A percentile compares a stretch with the other conserved stretches of the same genome.
Conservation (phyloP, 2,329 filamentous ascomycete genomes). For the Ophiostoma australiae region DNA sequence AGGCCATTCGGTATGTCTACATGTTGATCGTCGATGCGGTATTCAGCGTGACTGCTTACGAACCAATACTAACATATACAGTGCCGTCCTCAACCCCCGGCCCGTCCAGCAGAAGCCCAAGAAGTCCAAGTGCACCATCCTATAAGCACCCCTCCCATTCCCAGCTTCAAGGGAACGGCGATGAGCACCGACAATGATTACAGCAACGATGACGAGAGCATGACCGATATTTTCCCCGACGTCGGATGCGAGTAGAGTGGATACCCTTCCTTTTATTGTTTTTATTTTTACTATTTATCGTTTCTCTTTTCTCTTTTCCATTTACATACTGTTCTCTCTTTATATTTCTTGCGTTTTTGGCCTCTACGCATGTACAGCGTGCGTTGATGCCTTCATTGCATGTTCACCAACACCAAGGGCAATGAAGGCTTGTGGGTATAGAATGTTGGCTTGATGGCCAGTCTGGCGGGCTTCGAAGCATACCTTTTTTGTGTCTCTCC, state of each 20-base stretch:
- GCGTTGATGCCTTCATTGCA: conserved; percentile 21
- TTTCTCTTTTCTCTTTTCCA: conserved; percentile 9
- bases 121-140: conserved; percentile 64
- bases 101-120: conserved; percentile 55
- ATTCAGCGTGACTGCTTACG: too few relatives aligned
- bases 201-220: conserved; percentile 16
- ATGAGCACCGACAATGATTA: conserved; percentile 12
- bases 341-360: conserved; percentile 15
- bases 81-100: conserved; percentile 66
- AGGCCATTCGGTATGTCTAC: conserved; percentile 80
- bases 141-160: conserved; percentile 43
- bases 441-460: neutral
- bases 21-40: too few relatives aligned
- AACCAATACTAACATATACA: conserved; percentile 33
- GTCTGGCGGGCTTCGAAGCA: neutral
- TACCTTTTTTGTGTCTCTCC: neutral
- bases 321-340: neutral
- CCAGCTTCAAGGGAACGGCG: conserved; percentile 17
- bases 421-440: conserved; percentile 17
- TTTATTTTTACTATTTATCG: conserved; percentile 20
- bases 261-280: conserved; percentile 27
- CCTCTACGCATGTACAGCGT: conserved; percentile 18
- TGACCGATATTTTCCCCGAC: conserved; percentile 1
- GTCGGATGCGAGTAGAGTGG: conserved; percentile 26
- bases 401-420: neutral